Evolutionary conservation across 2,329 filamentous ascomycete genomes (phyloP), one percentile per base, ranked within the genome.

Genomic region (Sporothrix curviconia): DNA sequence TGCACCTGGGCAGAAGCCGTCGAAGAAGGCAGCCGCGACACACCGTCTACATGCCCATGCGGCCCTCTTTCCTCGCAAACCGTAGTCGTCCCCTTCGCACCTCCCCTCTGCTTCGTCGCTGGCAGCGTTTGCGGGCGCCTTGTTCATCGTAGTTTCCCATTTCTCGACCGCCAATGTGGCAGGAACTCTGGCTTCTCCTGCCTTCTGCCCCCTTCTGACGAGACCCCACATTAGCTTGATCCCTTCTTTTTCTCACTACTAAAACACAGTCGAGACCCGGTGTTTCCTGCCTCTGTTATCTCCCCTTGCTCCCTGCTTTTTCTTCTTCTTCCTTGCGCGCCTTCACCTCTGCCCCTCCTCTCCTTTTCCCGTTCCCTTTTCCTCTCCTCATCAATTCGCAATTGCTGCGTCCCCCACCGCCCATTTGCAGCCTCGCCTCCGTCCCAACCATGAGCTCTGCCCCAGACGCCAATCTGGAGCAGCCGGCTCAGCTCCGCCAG

Each of bases 401-500:
- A 40, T 55, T 25, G 7, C 39, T 49, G 40, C 40, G 17, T 30
- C 37, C 55, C 36, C 30, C 36, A 36, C 30, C 39, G 9, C 22
- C 47, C 40, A 37, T 40, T 40, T 32, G 36, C 56, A 52, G 32
- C 36, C 22, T 24, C 34, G 19, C n/a, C 42, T 15, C 37, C 39
- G 7, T 17, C 36, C 46, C 34, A 24, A 59, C 51, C 22, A 60
- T 60, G 59, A 60, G 55, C 34, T 32, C 59, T 56, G 55, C 40
- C 37, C 55, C 55, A 24, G 59, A 59, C 24, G 28, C 56, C n/a
- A 22, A 40, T 54, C 56, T 39, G 56, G 56, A 53, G 55, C 51
- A 55, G 51, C 40, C 51, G 14, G 51, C 52, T 36, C 46, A 60
- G 47, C 46, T 58, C 14, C 59, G 59, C 28, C 59, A 60, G 8